Evolutionary conservation across 2,329 filamentous ascomycete genomes (phyloP).

Genomic region (Cladophialophora yegresii): DNA sequence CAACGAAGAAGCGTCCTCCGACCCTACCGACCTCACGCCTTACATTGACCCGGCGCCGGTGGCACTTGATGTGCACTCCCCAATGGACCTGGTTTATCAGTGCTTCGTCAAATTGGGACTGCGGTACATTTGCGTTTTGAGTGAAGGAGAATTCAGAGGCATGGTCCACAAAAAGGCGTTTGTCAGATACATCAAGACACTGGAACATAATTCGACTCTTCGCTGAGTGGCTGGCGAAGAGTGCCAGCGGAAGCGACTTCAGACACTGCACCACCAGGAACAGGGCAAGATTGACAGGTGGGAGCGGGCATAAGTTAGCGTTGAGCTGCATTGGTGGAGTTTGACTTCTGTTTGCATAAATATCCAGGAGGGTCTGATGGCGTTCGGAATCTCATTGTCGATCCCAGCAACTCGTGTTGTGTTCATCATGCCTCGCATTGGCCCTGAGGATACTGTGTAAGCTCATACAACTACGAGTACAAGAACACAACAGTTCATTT

Average conservation of each 20-base stretch:
- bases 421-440: not conserved
- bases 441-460: not conserved
- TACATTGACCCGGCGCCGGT: constrained; percentile 93
- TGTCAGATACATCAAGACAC: constrained; percentile 86
- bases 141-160: constrained; percentile 81
- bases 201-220: constrained; percentile 57
- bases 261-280: not conserved
- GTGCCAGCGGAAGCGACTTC: not conserved
- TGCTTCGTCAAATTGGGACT: constrained; percentile 93
- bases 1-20: constrained; percentile 62
- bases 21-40: constrained; percentile 81
- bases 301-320: not conserved
- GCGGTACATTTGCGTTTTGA: constrained; percentile 85
- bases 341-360: not conserved
- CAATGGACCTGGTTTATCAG: constrained; percentile 94
- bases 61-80: constrained; percentile 80
- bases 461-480: not conserved
- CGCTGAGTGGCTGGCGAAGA: constrained; percentile 1
- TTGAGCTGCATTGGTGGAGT: not conserved
- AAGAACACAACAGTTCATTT: not conserved
- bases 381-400: not conserved
- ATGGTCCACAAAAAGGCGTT: constrained; percentile 98
- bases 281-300: not conserved
- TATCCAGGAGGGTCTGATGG: not conserved
- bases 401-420: too few species aligned